phyloP scores from a whole-genome alignment of 768 basidiomycete genomes.

The Amanita phalloides region DNA sequence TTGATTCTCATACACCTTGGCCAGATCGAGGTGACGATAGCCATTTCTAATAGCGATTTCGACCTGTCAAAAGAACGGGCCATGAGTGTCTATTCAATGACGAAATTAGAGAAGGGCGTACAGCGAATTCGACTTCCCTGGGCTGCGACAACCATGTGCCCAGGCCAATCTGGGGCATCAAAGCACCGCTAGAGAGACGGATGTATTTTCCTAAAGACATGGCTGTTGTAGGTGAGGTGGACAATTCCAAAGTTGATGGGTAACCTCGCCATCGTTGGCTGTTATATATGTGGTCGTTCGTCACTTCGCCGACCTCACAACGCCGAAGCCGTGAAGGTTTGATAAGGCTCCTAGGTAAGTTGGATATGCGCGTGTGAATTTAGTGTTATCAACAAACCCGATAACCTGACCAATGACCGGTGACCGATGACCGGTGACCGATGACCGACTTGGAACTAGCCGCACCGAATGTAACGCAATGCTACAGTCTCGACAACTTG shows the following conservation, averaged over 20 bases:
- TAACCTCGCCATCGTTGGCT: constrained; percentile 2
- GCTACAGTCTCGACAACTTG: too few species aligned
- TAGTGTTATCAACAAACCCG: too few species aligned
- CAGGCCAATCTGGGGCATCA: constrained; percentile 69
- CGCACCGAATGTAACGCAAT: too few species aligned
- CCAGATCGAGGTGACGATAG: constrained; percentile 81
- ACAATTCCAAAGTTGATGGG: background rate
- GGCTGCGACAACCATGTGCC: constrained; percentile 77
- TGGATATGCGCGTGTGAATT: too few species aligned
- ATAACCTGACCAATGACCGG: too few species aligned
- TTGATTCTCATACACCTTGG: constrained; percentile 74
- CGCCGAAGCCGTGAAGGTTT: too few species aligned
- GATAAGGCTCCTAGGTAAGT: too few species aligned
- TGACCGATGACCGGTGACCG: too few species aligned
- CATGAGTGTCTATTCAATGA: background rate
- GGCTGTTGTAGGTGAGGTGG: background rate
- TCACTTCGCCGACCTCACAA: too few species aligned
- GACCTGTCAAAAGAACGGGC: constrained; percentile 31
- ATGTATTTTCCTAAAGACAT: constrained; percentile 35
- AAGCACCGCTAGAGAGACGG: constrained; percentile 32
- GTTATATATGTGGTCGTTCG: background rate
- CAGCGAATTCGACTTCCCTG: constrained; percentile 65
- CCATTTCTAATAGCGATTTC: constrained; percentile 66
- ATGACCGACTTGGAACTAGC: too few species aligned
- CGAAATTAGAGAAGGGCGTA: constrained; percentile 18